A percentile compares a stretch with the other conserved stretches of the same genome.
Evolutionary conservation across 2,329 filamentous ascomycete genomes (phyloP).

Genomic region (Knufia petricola): DNA sequence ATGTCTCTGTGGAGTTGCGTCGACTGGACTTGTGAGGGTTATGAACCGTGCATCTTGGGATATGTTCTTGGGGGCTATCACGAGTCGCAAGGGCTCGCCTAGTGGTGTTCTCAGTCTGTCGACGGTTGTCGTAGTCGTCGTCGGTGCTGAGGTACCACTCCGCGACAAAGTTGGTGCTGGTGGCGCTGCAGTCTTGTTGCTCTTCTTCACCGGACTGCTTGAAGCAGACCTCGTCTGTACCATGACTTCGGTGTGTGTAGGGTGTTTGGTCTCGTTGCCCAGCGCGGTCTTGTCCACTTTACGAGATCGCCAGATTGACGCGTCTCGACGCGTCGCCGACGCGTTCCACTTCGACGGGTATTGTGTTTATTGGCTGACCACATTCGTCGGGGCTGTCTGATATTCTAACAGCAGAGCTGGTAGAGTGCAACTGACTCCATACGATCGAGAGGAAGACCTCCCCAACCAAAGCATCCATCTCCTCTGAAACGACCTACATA

Average conservation of each 20-base stretch:
- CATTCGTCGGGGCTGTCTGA: no score
- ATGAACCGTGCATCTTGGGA: conserved; percentile 47
- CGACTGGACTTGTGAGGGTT: conserved; percentile 46
- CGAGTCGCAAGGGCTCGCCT: conserved; percentile 35
- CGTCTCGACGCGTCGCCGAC: background rate
- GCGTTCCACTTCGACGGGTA: background rate
- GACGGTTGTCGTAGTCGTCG: conserved; percentile 19
- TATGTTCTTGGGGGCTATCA: conserved; percentile 47
- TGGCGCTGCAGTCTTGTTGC: background rate
- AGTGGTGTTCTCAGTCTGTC: conserved; percentile 16
- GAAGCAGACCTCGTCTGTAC: conserved; percentile 17
- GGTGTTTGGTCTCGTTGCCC: background rate
- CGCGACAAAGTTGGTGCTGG: background rate
- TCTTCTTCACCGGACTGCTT: conserved; percentile 19
- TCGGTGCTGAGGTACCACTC: conserved; percentile 10
- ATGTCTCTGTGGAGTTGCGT: conserved; percentile 41
- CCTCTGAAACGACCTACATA: no score
- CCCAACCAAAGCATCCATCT: no score
- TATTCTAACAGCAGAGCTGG: no score
- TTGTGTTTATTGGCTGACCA: background rate
- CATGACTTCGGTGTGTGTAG: background rate
- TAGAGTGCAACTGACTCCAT: no score
- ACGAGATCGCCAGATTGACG: conserved; percentile 1
- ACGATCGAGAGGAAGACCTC: no score
- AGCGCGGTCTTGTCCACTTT: background rate